phyloP scores from a whole-genome alignment of 1,139 yeast genomes.

The Blastobotrys elegans region DNA sequence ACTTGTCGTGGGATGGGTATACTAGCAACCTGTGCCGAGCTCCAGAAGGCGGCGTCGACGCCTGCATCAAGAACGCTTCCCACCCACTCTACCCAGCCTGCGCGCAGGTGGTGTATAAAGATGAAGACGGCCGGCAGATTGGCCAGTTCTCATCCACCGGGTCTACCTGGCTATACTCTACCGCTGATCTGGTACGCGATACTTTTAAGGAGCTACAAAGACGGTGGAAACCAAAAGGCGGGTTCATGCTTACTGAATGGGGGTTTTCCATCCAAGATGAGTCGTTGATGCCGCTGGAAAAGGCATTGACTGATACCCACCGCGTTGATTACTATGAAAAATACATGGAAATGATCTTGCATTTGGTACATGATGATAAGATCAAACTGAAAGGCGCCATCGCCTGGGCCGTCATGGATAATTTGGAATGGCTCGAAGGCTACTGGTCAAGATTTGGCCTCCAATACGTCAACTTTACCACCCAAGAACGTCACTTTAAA shows the following conservation, averaged over 20 bases:
- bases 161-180: conserved; percentile 19
- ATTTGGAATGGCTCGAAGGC: conserved; percentile 38
- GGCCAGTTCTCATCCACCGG: conserved; percentile 29
- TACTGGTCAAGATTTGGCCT: conserved; percentile 29
- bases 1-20: conserved; percentile 36
- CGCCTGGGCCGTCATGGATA: conserved; percentile 38
- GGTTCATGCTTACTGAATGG: conserved; percentile 28
- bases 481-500: conserved; percentile 35
- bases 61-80: conserved; percentile 14
- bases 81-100: conserved; percentile 20
- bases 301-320: neutral
- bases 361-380: conserved; percentile 27
- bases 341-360: conserved; percentile 32
- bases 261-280: conserved; percentile 36
- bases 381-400: conserved; percentile 35
- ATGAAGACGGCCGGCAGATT: conserved; percentile 30
- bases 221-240: conserved; percentile 17
- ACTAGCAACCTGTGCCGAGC: conserved; percentile 28
- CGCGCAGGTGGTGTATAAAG: conserved; percentile 11
- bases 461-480: conserved; percentile 35
- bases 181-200: conserved; percentile 18
- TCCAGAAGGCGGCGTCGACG: conserved; percentile 22
- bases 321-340: conserved; percentile 22
- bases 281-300: conserved; percentile 19
- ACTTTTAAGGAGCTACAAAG: conserved; percentile 15